These are phyloP conservation scores for Fimicolochytrium jonesii DNA, from an alignment of 192 early-diverging fungal genomes.

Conservation along the genomic window DNA sequence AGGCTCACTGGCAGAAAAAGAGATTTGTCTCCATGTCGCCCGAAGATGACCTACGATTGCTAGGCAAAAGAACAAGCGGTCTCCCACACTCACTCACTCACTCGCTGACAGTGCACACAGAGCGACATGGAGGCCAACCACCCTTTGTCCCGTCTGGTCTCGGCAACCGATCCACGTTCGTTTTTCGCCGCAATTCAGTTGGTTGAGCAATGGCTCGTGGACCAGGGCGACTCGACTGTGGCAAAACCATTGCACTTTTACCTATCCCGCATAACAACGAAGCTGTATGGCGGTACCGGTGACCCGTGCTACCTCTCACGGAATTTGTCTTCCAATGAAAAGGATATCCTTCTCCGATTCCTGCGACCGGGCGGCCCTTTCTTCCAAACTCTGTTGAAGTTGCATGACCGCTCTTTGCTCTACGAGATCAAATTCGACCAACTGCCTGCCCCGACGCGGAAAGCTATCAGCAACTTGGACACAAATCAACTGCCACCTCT, in stretches of 20 bases:
- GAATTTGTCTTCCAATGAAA: neutral
- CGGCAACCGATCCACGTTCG: conserved; percentile 1
- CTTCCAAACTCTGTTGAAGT: conserved; percentile 18
- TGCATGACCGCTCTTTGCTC: conserved; percentile 3
- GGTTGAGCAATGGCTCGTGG: conserved; percentile 17
- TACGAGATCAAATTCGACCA: conserved; percentile 24
- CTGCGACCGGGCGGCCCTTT: neutral
- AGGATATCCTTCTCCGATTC: neutral
- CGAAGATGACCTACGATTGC: too few relatives aligned
- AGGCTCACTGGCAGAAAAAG: too few relatives aligned
- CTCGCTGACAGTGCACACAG: too few relatives aligned
- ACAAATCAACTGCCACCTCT: conserved; percentile 8
- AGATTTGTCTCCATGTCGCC: too few relatives aligned
- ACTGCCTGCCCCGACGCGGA: conserved; percentile 18
- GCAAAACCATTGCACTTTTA: conserved; percentile 11
- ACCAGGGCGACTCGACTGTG: conserved; percentile 12
- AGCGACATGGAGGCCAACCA: neutral
- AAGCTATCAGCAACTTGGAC: conserved; percentile 9
- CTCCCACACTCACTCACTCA: too few relatives aligned
- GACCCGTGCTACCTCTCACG: neutral
- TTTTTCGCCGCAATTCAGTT: conserved; percentile 8
- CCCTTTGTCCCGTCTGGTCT: conserved; percentile 6
- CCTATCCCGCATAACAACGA: conserved; percentile 4
- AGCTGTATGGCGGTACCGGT: conserved; percentile 6
- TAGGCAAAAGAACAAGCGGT: too few relatives aligned